Percentiles rank a stretch among this genome's conserved stretches.
Conservation (phyloP, 2,329 filamentous ascomycete genomes). For the Herpotrichia juniperi region DNA sequence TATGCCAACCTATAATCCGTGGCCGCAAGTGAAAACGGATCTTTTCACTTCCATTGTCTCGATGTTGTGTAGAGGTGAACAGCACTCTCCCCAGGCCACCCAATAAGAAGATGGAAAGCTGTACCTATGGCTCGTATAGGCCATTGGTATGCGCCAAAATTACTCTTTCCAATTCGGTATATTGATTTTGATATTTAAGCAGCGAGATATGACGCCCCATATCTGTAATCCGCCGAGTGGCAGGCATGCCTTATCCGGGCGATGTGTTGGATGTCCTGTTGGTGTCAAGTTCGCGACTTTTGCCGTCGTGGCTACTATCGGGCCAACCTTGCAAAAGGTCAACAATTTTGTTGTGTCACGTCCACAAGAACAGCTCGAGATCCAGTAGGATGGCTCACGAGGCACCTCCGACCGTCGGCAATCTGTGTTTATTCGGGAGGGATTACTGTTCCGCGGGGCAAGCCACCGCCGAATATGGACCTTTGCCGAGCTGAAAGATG, state of each 20-base stretch:
- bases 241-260: constrained; percentile 1
- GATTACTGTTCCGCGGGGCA: background rate
- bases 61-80: too few species aligned
- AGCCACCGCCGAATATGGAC: background rate
- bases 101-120: too few species aligned
- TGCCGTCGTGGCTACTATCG: constrained; percentile 6
- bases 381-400: background rate
- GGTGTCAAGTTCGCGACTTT: background rate
- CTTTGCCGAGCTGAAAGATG: constrained; percentile 8
- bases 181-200: background rate
- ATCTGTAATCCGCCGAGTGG: background rate
- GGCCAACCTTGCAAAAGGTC: background rate
- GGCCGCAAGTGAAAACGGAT: too few species aligned
- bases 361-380: background rate
- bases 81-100: too few species aligned
- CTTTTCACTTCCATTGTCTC: too few species aligned
- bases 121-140: too few species aligned
- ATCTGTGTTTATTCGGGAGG: constrained; percentile 7
- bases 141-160: background rate
- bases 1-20: too few species aligned
- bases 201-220: background rate
- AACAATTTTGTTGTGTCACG: constrained; percentile 17
- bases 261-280: background rate
- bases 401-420: constrained; percentile 16
- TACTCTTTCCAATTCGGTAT: background rate